Conservation (phyloP, 345 rosid species). For the Kernera saxatilis region DNA sequence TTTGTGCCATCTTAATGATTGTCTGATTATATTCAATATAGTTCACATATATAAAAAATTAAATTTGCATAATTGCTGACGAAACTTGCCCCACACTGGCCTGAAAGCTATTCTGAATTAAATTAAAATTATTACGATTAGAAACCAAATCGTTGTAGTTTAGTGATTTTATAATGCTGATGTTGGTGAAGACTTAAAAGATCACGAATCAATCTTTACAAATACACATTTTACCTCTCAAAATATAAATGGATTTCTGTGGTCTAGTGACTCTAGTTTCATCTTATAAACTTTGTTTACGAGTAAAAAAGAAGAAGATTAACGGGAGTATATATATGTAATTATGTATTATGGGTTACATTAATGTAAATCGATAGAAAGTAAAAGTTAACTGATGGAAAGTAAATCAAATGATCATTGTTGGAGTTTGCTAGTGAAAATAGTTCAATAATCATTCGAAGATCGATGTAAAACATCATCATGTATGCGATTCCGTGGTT, state of each 20-base stretch:
- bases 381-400: not conserved
- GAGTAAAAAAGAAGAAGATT: not conserved
- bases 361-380: not conserved
- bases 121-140: slow-evolving; percentile 4
- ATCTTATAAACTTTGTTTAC: not conserved
- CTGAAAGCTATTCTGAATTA: not conserved
- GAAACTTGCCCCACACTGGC: slow-evolving; percentile 11
- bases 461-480: not conserved
- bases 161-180: not conserved
- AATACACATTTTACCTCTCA: not conserved
- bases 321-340: not conserved
- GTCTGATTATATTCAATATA: slow-evolving; percentile 14
- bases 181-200: slow-evolving; percentile 6
- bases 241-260: not conserved
- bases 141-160: slow-evolving; percentile 10
- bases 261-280: too few relatives aligned
- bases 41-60: not conserved
- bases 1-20: slow-evolving; percentile 27
- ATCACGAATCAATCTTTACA: too few relatives aligned
- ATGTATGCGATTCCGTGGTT: not conserved
- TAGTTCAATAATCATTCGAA: slow-evolving; percentile 11
- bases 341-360: not conserved
- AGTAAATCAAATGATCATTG: not conserved
- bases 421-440: not conserved
- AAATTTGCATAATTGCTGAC: slow-evolving; percentile 20